These are phyloP conservation scores for Taphrina sp. DNA, from an alignment of 1,139 yeast species.

Conservation along the genomic window DNA sequence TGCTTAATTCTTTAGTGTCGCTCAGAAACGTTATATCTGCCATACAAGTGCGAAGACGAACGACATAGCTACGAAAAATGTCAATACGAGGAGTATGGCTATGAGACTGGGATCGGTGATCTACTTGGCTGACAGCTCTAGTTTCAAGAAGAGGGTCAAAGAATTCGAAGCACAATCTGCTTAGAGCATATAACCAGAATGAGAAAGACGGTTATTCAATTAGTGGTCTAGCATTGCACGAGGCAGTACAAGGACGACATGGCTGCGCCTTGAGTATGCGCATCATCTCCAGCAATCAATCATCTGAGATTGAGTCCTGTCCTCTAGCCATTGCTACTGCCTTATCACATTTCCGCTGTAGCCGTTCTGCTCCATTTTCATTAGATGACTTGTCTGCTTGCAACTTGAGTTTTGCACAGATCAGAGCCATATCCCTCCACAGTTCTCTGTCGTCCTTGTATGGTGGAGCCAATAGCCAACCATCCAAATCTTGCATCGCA, in stretches of 20 bases:
- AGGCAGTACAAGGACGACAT: no score
- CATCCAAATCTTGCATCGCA: constrained; percentile 25
- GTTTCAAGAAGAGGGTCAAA: constrained; percentile 32
- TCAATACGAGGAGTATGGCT: constrained; percentile 27
- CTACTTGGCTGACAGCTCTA: neutral
- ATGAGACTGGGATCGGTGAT: neutral
- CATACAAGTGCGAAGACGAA: constrained; percentile 58
- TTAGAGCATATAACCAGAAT: no score
- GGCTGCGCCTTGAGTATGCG: no score
- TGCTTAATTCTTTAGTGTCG: constrained; percentile 48
- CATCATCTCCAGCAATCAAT: no score
- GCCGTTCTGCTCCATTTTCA: neutral
- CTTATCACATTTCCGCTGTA: constrained; percentile 3
- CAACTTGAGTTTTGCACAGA: constrained; percentile 5
- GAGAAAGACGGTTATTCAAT: no score
- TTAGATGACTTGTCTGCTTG: neutral
- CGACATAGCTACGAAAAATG: constrained; percentile 33
- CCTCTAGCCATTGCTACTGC: constrained; percentile 9
- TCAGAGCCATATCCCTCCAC: constrained; percentile 2
- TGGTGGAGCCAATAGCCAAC: constrained; percentile 27
- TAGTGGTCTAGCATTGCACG: no score
- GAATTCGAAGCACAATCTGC: constrained; percentile 23
- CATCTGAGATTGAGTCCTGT: neutral
- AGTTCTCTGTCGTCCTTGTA: constrained; percentile 17
- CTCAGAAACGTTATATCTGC: constrained; percentile 54